Conservation (phyloP, 139 green algal species). For the Diplosphaera chodatii region DNA sequence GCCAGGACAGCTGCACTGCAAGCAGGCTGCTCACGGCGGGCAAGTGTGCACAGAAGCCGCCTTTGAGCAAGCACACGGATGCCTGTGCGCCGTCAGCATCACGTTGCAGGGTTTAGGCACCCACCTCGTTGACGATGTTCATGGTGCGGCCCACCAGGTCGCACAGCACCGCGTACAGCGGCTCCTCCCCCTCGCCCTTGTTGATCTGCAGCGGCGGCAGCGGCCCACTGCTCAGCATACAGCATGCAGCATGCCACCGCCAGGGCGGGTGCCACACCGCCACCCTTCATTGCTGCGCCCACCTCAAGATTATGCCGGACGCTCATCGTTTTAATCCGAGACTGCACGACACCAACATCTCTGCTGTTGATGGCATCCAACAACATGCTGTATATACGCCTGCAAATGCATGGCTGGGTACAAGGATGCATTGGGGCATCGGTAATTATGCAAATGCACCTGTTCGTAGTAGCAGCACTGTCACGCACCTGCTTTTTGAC, state of each 20-base stretch:
- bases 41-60: too few relatives aligned
- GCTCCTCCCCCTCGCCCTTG: background rate
- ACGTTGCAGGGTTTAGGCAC: background rate
- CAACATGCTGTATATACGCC: too few relatives aligned
- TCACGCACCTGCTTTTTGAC: background rate
- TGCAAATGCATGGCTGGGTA: too few relatives aligned
- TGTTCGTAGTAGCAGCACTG: constrained; percentile 5
- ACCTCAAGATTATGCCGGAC: constrained; percentile 26
- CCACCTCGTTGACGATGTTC: constrained; percentile 16
- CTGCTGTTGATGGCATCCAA: too few relatives aligned
- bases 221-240: background rate
- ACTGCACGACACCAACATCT: background rate
- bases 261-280: background rate
- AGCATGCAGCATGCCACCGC: background rate
- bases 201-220: background rate
- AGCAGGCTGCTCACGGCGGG: too few relatives aligned
- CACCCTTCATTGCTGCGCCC: background rate
- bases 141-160: constrained; percentile 27
- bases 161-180: constrained; percentile 16
- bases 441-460: too few relatives aligned
- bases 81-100: too few relatives aligned
- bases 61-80: too few relatives aligned
- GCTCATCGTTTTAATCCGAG: constrained; percentile 9
- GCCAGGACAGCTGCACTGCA: too few relatives aligned
- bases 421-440: too few relatives aligned